Evolutionary conservation across 768 basidiomycete species (phyloP).

Genomic region (Atractiella rhizophila): DNA sequence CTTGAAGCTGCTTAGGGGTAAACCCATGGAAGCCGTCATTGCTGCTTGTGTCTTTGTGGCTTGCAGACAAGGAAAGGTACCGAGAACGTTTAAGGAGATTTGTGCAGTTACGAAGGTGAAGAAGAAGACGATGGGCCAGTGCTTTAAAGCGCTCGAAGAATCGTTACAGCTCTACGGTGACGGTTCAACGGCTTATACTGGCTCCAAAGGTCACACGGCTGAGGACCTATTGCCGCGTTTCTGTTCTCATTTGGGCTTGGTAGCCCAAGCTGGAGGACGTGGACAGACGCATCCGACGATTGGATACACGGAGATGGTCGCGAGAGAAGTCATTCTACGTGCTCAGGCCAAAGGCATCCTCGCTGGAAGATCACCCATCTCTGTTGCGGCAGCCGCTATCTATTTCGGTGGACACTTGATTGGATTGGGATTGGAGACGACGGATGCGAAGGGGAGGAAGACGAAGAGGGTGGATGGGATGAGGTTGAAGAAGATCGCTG

Average conservation of each 20-base stretch:
- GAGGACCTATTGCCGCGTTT: slow-evolving; percentile 76
- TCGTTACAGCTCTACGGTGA: no score
- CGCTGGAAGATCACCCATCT: slow-evolving; percentile 79
- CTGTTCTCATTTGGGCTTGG: slow-evolving; percentile 72
- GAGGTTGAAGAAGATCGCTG: slow-evolving; percentile 58
- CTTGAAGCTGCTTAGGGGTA: slow-evolving; percentile 61
- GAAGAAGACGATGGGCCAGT: slow-evolving; percentile 37
- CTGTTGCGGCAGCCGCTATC: slow-evolving; percentile 93
- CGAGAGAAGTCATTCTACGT: slow-evolving; percentile 52
- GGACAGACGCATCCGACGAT: no score
- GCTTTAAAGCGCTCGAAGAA: slow-evolving; percentile 17
- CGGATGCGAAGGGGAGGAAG: no score
- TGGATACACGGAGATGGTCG: slow-evolving; percentile 66
- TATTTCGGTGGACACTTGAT: slow-evolving; percentile 71
- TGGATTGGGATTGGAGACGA: no score
- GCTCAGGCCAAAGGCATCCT: slow-evolving; percentile 66
- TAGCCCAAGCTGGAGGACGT: no score
- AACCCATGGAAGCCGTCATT: slow-evolving; percentile 73
- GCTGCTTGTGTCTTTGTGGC: slow-evolving; percentile 97
- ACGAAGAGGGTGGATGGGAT: no score
- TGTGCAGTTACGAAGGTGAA: slow-evolving; percentile 77
- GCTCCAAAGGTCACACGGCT: no score
- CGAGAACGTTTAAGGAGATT: slow-evolving; percentile 83
- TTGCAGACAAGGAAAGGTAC: slow-evolving; percentile 82
- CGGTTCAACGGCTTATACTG: no score